These are phyloP conservation scores for Trametes hirsuta DNA, from an alignment of 1,284 basidiomycete genomes.

Conservation along the genomic window DNA sequence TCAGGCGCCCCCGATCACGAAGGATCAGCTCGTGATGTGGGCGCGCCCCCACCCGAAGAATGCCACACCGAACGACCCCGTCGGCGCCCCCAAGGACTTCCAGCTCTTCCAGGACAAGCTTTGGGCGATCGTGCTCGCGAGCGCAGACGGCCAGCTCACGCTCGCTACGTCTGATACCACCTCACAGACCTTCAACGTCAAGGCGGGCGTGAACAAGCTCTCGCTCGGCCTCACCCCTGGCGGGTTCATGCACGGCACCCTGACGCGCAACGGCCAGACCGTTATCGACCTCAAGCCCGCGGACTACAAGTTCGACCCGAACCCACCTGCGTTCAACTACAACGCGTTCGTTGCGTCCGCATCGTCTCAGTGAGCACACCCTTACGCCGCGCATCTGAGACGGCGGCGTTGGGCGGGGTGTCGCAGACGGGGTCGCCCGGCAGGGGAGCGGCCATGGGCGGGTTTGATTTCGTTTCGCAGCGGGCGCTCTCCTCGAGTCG, in stretches of 20 bases:
- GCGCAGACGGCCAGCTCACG: constrained; percentile 52
- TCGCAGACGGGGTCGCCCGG: background rate
- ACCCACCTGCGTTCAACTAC: constrained; percentile 62
- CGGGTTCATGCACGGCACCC: constrained; percentile 59
- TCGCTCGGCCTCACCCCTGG: constrained; percentile 61
- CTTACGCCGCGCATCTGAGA: too few relatives aligned
- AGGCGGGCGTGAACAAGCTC: constrained; percentile 68
- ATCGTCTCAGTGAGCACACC: constrained; percentile 16
- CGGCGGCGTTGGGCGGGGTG: background rate
- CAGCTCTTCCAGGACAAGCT: constrained; percentile 58
- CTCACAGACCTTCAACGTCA: constrained; percentile 52
- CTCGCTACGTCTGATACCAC: constrained; percentile 51
- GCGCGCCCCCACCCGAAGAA: constrained; percentile 69
- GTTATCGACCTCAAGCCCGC: constrained; percentile 54
- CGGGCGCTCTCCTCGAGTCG: constrained; percentile 4
- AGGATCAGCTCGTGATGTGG: constrained; percentile 76
- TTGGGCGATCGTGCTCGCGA: constrained; percentile 71
- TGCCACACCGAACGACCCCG: constrained; percentile 53
- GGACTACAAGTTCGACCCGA: constrained; percentile 55
- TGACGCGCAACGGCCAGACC: constrained; percentile 56
- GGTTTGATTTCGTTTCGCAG: background rate
- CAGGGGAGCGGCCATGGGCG: background rate
- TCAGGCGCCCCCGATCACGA: constrained; percentile 58
- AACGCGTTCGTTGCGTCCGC: constrained; percentile 62
- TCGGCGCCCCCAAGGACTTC: constrained; percentile 59